Conservation (phyloP, 129 eudicot genomes). For the Artemisia annua region DNA sequence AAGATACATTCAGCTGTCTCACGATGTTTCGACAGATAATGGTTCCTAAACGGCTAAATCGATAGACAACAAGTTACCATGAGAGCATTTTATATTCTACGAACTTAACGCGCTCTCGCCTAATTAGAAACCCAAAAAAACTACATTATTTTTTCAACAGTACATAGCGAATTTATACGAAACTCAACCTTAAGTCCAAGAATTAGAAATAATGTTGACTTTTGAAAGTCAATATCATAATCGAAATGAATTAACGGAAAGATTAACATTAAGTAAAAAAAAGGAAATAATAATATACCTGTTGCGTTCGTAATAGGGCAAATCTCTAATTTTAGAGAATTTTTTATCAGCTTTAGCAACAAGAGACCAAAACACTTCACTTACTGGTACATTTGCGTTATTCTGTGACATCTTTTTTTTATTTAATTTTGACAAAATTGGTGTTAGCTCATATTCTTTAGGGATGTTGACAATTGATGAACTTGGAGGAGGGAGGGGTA, state of each 20-base stretch:
- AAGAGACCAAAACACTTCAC: conserved; percentile 77
- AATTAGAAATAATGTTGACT: not conserved
- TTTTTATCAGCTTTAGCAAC: conserved; percentile 95
- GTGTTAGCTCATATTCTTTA: not conserved
- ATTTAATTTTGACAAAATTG: not conserved
- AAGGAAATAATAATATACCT: conserved; percentile 36
- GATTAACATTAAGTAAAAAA: not conserved
- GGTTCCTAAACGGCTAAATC: not conserved
- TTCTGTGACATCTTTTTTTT: conserved; percentile 46
- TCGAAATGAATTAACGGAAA: not conserved
- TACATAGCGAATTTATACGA: not conserved
- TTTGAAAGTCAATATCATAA: not conserved
- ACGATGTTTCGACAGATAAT: not conserved
- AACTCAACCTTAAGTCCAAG: not conserved
- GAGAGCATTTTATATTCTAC: no score
- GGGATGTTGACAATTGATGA: not conserved
- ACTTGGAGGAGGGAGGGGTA: no score
- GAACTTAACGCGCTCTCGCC: no score
- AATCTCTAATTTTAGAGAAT: conserved; percentile 94
- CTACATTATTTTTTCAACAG: not conserved
- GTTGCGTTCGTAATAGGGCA: conserved; percentile 90
- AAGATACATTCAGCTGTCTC: not conserved
- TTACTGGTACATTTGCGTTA: conserved; percentile 62
- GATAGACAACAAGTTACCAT: no score
- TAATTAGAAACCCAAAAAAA: no score